Conservation (phyloP, 2,329 filamentous ascomycete species). For the Nemania bipapillata region DNA sequence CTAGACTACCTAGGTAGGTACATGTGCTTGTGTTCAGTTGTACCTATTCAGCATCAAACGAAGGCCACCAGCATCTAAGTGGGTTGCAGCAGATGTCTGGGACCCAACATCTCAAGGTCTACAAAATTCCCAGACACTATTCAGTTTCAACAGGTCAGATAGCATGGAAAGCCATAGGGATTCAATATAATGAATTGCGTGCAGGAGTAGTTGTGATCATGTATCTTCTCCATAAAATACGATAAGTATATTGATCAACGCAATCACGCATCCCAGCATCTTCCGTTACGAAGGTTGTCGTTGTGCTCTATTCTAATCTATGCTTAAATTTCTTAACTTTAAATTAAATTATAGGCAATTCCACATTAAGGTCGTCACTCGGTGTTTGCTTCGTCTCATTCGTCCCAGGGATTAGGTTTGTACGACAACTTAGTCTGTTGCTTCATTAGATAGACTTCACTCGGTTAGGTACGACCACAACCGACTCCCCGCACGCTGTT, state of each 20-base stretch:
- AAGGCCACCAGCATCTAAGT: not conserved
- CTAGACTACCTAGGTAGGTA: no score
- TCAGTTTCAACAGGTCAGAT: not conserved
- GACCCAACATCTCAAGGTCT: not conserved
- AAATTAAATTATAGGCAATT: not conserved
- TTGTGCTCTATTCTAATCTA: not conserved
- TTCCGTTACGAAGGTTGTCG: not conserved
- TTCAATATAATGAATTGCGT: no score
- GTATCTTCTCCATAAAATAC: not conserved
- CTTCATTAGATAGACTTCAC: not conserved
- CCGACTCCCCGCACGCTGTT: not conserved
- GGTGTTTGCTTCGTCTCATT: not conserved
- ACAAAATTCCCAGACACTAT: not conserved
- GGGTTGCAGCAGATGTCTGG: not conserved
- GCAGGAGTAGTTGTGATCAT: not conserved
- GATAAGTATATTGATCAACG: no score
- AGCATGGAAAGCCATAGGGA: not conserved
- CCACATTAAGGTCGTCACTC: not conserved
- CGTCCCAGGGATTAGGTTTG: not conserved
- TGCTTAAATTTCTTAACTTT: no score
- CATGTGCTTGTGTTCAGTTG: not conserved
- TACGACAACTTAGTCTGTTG: not conserved
- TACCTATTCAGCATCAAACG: not conserved
- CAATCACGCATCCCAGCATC: no score
- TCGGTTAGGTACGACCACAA: not conserved